Percentiles rank a stretch among this genome's conserved stretches.
Evolutionary conservation across 1,284 basidiomycete genomes (phyloP).

Genomic region (Cystobasidiaceae sp.): DNA sequence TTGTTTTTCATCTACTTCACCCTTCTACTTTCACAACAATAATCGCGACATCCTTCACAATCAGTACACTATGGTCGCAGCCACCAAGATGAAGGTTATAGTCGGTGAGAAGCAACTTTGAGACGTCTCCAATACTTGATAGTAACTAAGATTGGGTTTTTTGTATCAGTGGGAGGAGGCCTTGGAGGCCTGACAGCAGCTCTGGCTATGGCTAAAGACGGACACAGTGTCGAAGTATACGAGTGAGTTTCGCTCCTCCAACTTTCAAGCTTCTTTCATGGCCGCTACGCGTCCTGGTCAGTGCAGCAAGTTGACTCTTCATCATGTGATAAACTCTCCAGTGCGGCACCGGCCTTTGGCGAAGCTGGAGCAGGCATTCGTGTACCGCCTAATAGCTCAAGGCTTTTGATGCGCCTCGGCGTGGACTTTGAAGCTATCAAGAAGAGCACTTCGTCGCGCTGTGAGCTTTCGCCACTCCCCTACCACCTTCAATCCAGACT

Average conservation of each 20-base stretch:
- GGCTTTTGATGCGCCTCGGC: background rate
- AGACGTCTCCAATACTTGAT: background rate
- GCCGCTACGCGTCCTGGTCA: too few species aligned
- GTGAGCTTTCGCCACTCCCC: background rate
- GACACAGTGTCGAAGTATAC: background rate
- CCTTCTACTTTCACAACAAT: background rate
- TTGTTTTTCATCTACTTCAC: too few species aligned
- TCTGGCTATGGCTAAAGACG: background rate
- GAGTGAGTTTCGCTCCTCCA: background rate
- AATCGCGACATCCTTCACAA: background rate
- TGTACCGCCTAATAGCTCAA: slow-evolving; percentile 20
- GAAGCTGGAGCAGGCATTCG: slow-evolving; percentile 39
- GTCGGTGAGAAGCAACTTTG: background rate
- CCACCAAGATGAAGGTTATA: background rate
- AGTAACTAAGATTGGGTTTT: background rate
- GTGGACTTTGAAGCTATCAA: background rate
- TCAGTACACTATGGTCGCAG: background rate
- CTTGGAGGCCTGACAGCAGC: background rate
- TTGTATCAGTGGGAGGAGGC: background rate
- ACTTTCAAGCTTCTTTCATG: too few species aligned
- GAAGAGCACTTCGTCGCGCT: slow-evolving; percentile 33
- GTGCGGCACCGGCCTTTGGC: slow-evolving; percentile 31
- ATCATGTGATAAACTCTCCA: slow-evolving; percentile 20
- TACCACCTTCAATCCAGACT: background rate
- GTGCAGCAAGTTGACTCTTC: too few species aligned